Evolutionary conservation across 169 alveolate species (phyloP).

Genomic region (Plasmodium reichenowi): DNA sequence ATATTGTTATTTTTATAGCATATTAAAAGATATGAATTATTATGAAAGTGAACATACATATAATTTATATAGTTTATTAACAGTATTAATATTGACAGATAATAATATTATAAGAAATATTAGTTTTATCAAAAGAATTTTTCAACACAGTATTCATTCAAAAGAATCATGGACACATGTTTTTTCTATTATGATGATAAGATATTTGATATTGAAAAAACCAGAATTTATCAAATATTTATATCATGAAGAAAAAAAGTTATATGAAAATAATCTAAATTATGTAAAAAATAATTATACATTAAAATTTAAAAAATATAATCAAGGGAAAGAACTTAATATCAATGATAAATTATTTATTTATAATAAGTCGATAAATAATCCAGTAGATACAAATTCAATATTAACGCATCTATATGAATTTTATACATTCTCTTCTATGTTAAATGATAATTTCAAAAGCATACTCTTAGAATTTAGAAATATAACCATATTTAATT

Average conservation of each 20-base stretch:
- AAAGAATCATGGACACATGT: constrained; percentile 40
- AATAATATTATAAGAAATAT: constrained; percentile 51
- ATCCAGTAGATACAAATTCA: constrained; percentile 67
- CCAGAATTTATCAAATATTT: constrained; percentile 30
- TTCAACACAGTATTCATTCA: constrained; percentile 65
- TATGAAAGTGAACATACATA: constrained; percentile 69
- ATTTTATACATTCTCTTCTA: constrained; percentile 43
- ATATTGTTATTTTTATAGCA: constrained; percentile 55
- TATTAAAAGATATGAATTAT: constrained; percentile 44
- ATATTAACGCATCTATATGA: constrained; percentile 63
- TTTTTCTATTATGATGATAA: constrained; percentile 54
- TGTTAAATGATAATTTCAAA: constrained; percentile 43
- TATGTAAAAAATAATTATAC: constrained; percentile 31
- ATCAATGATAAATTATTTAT: constrained; percentile 25
- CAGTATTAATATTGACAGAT: constrained; percentile 58
- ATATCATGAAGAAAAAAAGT: constrained; percentile 46
- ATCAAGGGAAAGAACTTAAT: constrained; percentile 15
- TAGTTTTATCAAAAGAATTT: constrained; percentile 59
- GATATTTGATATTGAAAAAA: constrained; percentile 50
- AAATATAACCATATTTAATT: constrained; percentile 46
- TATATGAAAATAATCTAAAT: constrained; percentile 24
- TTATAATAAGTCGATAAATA: constrained; percentile 48
- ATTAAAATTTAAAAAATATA: constrained; percentile 39
- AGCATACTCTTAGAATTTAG: constrained; percentile 54
- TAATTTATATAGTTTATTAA: constrained; percentile 34